Conservation (phyloP, 2,329 filamentous ascomycete species). For the Ceratocystis cacaofunesta region DNA sequence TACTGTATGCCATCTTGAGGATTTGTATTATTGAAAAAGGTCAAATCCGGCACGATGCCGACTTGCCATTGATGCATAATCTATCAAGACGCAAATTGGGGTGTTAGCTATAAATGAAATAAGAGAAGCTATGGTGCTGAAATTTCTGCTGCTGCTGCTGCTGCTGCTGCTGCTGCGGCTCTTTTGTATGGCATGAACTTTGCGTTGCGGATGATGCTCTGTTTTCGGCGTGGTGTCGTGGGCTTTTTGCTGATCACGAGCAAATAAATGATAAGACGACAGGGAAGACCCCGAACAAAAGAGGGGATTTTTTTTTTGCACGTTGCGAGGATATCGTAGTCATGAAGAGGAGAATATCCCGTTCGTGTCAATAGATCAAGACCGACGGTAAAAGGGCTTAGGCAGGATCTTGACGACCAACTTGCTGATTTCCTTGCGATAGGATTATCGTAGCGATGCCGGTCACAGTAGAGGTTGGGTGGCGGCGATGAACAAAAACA, state of each 20-base stretch:
- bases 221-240: not conserved
- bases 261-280: not conserved
- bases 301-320: not conserved
- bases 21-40: constrained; percentile 36
- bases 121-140: not conserved
- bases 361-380: not conserved
- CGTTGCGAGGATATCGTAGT: not conserved
- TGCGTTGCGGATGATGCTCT: not conserved
- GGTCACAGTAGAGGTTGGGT: not conserved
- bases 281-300: not conserved
- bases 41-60: constrained; percentile 44
- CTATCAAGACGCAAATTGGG: constrained; percentile 22
- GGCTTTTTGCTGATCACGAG: not conserved
- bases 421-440: not conserved
- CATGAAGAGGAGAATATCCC: not conserved
- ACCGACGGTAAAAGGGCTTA: too few relatives aligned
- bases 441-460: not conserved
- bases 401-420: too few relatives aligned
- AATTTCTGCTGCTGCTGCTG: not conserved
- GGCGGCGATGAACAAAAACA: not conserved
- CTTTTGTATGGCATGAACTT: not conserved
- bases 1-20: constrained; percentile 44
- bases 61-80: constrained; percentile 49
- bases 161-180: not conserved
- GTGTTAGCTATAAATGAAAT: not conserved